A percentile compares a stretch with the other conserved stretches of the same genome.
Conservation (phyloP, 1,284 basidiomycete genomes). For the Paramarasmius palmivorus region DNA sequence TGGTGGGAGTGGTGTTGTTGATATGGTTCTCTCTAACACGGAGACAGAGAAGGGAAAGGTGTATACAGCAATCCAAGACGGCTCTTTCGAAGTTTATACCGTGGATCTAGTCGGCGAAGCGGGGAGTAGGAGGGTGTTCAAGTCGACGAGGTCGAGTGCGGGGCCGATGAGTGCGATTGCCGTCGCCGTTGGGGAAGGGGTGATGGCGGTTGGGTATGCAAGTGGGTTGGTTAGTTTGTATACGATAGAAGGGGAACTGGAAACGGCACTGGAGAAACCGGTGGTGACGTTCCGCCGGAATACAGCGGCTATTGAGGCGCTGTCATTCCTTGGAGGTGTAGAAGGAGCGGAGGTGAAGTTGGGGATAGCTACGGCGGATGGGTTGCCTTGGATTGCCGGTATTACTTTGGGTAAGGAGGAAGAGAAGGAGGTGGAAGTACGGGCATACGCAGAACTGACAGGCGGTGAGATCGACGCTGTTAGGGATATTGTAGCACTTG, state of each 20-base stretch:
- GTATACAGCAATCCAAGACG: constrained; percentile 59
- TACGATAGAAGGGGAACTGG: constrained; percentile 20
- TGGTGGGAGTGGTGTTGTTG: constrained; percentile 13
- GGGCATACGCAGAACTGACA: constrained; percentile 32
- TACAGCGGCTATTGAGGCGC: constrained; percentile 54
- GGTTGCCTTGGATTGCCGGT: constrained; percentile 52
- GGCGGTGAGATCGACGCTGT: constrained; percentile 55
- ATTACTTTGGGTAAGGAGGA: constrained; percentile 26
- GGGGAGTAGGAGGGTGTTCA: constrained; percentile 45
- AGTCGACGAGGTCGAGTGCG: constrained; percentile 27
- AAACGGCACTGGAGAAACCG: constrained; percentile 36
- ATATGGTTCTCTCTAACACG: constrained; percentile 20
- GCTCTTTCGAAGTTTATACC: constrained; percentile 47
- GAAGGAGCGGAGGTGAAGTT: constrained; percentile 34
- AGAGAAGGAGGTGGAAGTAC: constrained; percentile 28
- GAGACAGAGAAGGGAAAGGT: constrained; percentile 36
- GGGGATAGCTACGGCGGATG: constrained; percentile 55
- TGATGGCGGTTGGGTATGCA: constrained; percentile 63
- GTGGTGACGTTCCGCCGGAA: constrained; percentile 54
- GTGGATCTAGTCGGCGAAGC: constrained; percentile 47
- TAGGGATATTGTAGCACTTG: constrained; percentile 33
- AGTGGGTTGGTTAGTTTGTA: constrained; percentile 63
- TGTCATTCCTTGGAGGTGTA: constrained; percentile 37
- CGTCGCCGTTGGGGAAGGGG: constrained; percentile 16
- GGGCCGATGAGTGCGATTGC: constrained; percentile 54